Percentiles rank a stretch among this genome's conserved stretches.
phyloP scores from a whole-genome alignment of 768 basidiomycete genomes.

The Hydnomerulius pinastri region DNA sequence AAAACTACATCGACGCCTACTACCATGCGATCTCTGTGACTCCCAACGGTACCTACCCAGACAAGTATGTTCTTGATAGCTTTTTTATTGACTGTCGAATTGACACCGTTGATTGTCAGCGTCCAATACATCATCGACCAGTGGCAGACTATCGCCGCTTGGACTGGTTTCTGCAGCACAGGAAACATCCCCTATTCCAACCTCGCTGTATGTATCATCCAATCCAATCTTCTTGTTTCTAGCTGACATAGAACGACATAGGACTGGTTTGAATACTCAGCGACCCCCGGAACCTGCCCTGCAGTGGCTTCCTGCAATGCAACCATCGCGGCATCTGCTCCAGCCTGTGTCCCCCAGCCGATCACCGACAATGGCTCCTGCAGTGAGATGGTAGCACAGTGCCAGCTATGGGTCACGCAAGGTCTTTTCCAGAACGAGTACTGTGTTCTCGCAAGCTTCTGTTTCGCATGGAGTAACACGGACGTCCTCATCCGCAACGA shows the following conservation, averaged over 20 bases:
- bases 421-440: conserved; percentile 27
- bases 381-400: conserved; percentile 14
- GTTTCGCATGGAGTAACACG: conserved; percentile 23
- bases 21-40: conserved; percentile 20
- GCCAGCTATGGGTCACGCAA: conserved; percentile 18
- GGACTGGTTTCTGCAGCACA: conserved; percentile 23
- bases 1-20: conserved; percentile 25
- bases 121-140: conserved; percentile 6
- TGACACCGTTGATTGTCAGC: not conserved
- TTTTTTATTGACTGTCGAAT: not conserved
- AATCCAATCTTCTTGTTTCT: not conserved
- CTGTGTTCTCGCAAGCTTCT: conserved; percentile 26
- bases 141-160: conserved; percentile 23
- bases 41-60: conserved; percentile 19
- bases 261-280: conserved; percentile 27
- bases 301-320: conserved; percentile 14
- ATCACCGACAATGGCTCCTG: conserved; percentile 24
- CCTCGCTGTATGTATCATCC: conserved; percentile 11
- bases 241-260: not conserved
- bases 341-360: conserved; percentile 22
- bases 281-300: conserved; percentile 19
- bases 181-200: conserved; percentile 22
- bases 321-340: not conserved
- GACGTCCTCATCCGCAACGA: conserved; percentile 17
- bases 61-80: conserved; percentile 8